Evolutionary conservation across 148 eudicot species (phyloP).

Genomic region (Talinum fruticosum): DNA sequence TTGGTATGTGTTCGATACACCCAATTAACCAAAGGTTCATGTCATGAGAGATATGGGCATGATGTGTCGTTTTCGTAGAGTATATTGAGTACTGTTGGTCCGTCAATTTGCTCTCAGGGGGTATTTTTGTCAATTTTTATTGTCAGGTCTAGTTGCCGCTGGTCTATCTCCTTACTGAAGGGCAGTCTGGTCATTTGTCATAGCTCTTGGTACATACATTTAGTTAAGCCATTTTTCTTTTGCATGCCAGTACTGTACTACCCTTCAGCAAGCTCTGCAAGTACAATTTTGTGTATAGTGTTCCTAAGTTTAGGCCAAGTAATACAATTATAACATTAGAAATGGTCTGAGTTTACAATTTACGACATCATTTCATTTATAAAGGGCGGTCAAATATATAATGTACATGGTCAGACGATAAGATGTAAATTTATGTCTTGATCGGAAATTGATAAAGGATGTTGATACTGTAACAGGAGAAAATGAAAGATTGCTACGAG

Average conservation of each 20-base stretch:
- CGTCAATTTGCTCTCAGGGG: slow-evolving; percentile 4
- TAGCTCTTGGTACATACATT: no score
- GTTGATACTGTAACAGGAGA: slow-evolving; percentile 32
- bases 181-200: not conserved
- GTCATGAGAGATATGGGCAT: slow-evolving; percentile 17
- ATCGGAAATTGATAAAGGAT: no score
- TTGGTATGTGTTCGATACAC: not conserved
- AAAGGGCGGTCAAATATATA: no score
- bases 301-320: no score
- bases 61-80: slow-evolving; percentile 21
- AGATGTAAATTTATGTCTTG: no score
- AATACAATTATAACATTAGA: no score
- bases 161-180: not conserved
- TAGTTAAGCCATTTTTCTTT: not conserved
- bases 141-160: not conserved
- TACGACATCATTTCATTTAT: no score
- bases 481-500: slow-evolving; percentile 45
- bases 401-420: no score
- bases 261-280: no score
- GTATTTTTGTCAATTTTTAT: slow-evolving; percentile 14
- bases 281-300: not conserved
- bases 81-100: not conserved
- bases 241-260: not conserved
- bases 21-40: not conserved
- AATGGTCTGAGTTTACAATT: no score